Evolutionary conservation across 192 early-diverging fungal genomes (phyloP).

Genomic region (Coemansia reversa): DNA sequence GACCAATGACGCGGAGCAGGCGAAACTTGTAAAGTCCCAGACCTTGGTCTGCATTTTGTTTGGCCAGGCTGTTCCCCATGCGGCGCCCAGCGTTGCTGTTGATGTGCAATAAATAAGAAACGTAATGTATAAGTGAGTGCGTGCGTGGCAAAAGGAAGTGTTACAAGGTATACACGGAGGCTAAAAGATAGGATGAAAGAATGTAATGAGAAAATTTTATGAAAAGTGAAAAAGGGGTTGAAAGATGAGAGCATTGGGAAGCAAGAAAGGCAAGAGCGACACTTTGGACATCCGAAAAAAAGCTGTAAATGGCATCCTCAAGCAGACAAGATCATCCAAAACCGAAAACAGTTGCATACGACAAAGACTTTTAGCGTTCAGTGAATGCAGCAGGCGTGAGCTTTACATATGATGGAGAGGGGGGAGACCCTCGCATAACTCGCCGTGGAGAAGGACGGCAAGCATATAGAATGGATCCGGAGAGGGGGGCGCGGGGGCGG

Average conservation of each 20-base stretch:
- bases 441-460: too few species aligned
- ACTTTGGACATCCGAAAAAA: conserved; percentile 7
- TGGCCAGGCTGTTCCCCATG: conserved; percentile 48
- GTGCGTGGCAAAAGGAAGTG: background rate
- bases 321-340: too few species aligned
- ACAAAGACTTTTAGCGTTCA: background rate
- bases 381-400: too few species aligned
- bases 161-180: background rate
- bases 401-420: too few species aligned
- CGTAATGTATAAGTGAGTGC: background rate
- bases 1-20: conserved; percentile 85
- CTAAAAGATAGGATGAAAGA: too few species aligned
- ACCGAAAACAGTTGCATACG: background rate
- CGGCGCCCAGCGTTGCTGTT: background rate
- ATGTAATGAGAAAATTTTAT: too few species aligned
- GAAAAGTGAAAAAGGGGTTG: conserved; percentile 5
- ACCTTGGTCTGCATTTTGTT: conserved; percentile 40
- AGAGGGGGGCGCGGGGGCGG: too few species aligned
- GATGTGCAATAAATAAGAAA: background rate
- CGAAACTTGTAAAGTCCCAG: conserved; percentile 81
- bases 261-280: background rate
- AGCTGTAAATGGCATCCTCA: background rate
- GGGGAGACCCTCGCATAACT: too few species aligned
- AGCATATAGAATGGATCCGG: too few species aligned
- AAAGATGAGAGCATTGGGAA: conserved; percentile 1